These are phyloP conservation scores for Talaromyces funiculosus DNA, from an alignment of 2,329 filamentous ascomycete species.

Conservation along the genomic window DNA sequence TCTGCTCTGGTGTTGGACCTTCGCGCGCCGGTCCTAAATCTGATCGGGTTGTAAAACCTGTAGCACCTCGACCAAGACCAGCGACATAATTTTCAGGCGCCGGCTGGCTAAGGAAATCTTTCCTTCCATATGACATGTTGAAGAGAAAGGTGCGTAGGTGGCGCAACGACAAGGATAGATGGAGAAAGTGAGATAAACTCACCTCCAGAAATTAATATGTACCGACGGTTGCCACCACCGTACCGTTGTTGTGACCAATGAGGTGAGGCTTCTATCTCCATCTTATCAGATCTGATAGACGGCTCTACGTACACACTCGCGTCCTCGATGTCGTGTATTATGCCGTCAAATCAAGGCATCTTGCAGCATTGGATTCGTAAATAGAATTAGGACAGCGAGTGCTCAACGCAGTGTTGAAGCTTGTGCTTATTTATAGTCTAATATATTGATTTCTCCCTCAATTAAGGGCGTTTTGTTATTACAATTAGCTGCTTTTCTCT, in stretches of 20 bases:
- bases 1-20: constrained; percentile 94
- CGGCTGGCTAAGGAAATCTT: constrained; percentile 85
- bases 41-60: constrained; percentile 94
- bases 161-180: background rate
- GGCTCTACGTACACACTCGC: background rate
- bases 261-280: background rate
- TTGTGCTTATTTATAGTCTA: background rate
- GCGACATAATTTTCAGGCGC: constrained; percentile 87
- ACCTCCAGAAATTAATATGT: background rate
- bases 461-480: background rate
- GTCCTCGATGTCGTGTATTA: too few species aligned
- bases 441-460: background rate
- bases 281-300: constrained; percentile 14
- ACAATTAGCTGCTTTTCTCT: background rate
- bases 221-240: constrained; percentile 3
- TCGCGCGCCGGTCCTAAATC: constrained; percentile 93
- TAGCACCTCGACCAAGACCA: constrained; percentile 93
- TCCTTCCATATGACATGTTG: constrained; percentile 55
- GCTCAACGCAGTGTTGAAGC: background rate
- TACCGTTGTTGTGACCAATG: background rate
- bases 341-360: too few species aligned
- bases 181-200: background rate
- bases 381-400: background rate
- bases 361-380: background rate
- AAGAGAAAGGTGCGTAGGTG: background rate